phyloP scores from a whole-genome alignment of 768 basidiomycete species.

The Rhizopogon salebrosus region DNA sequence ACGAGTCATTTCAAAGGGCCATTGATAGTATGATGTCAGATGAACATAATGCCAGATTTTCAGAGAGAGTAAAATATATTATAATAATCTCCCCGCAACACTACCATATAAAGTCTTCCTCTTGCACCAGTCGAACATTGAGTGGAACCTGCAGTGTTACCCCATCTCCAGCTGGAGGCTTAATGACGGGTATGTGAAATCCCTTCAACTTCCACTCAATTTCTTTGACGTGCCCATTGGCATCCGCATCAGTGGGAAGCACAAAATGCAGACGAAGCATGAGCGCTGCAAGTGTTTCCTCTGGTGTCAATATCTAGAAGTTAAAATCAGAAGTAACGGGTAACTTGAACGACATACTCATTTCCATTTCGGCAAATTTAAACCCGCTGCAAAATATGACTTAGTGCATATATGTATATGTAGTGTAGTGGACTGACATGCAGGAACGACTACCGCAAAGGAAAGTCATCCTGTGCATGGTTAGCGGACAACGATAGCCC shows the following conservation, averaged over 20 bases:
- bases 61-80: too few relatives aligned
- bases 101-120: slow-evolving; percentile 11
- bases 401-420: not conserved
- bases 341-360: not conserved
- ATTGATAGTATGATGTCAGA: too few relatives aligned
- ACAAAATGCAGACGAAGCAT: not conserved
- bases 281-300: not conserved
- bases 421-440: not conserved
- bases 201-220: not conserved
- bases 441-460: not conserved
- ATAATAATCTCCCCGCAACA: too few relatives aligned
- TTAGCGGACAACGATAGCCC: not conserved
- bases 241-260: not conserved
- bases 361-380: slow-evolving; percentile 2
- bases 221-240: not conserved
- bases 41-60: too few relatives aligned
- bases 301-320: not conserved
- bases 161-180: not conserved
- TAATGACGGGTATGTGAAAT: not conserved
- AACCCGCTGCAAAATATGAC: not conserved
- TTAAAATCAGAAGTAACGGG: not conserved
- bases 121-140: slow-evolving; percentile 10
- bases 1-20: too few relatives aligned
- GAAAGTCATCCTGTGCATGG: not conserved
- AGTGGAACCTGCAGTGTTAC: slow-evolving; percentile 10